Conservation (phyloP, 2,329 filamentous ascomycete genomes). For the Fusarium nisikadoi region DNA sequence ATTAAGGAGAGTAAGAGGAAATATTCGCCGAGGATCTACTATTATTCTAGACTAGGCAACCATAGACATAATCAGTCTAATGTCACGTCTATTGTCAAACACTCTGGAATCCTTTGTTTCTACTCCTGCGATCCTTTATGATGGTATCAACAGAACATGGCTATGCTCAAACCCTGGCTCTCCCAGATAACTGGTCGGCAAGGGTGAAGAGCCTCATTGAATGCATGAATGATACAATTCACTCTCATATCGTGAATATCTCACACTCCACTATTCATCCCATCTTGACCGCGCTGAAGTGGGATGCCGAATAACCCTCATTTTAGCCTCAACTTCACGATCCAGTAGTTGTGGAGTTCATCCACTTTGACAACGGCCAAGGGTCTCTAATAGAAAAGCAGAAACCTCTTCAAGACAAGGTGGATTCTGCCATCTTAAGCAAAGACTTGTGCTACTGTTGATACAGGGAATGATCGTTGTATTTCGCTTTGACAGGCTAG, state of each 20-base stretch:
- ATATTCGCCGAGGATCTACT: neutral
- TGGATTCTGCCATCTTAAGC: neutral
- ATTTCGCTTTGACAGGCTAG: neutral
- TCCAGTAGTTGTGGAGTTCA: neutral
- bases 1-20: neutral
- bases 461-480: neutral
- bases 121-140: neutral
- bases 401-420: neutral
- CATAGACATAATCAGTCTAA: too few species aligned
- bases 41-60: neutral
- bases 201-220: neutral
- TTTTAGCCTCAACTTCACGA: neutral
- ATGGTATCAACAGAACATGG: neutral
- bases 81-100: neutral
- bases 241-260: neutral
- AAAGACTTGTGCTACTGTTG: neutral
- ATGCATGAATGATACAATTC: neutral
- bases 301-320: conserved; percentile 9
- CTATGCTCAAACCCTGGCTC: too few species aligned
- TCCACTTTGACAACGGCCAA: conserved; percentile 1
- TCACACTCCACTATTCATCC: conserved; percentile 2
- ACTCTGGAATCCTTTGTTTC: rapidly evolving
- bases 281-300: neutral
- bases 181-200: rapidly evolving
- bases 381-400: neutral